These are phyloP conservation scores for Epichloe amarillans DNA, from an alignment of 2,329 filamentous ascomycete species.

Conservation along the genomic window DNA sequence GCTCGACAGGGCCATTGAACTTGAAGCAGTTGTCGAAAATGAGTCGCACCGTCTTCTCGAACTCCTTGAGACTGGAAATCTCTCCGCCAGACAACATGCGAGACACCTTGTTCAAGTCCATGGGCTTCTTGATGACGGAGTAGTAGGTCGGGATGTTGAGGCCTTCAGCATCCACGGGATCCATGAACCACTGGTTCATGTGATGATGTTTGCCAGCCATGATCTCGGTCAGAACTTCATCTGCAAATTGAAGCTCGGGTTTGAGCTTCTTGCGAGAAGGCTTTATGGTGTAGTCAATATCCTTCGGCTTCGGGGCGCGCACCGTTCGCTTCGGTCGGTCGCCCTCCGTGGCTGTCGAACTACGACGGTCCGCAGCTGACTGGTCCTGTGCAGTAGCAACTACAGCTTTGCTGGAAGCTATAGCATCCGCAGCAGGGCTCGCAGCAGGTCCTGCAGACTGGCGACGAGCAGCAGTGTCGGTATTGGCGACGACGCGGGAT, in stretches of 20 bases:
- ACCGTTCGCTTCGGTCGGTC: constrained; percentile 85
- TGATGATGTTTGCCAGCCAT: constrained; percentile 57
- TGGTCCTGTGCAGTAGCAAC: constrained; percentile 9
- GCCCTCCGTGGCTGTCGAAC: constrained; percentile 64
- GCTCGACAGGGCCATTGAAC: constrained; percentile 55
- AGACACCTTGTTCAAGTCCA: constrained; percentile 79
- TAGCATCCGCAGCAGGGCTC: constrained; percentile 15
- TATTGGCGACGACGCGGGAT: constrained; percentile 15
- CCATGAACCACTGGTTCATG: constrained; percentile 62
- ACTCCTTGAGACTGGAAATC: constrained; percentile 72
- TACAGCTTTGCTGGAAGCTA: constrained; percentile 10
- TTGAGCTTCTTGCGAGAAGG: constrained; percentile 76
- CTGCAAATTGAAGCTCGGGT: constrained; percentile 80
- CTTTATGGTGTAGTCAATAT: constrained; percentile 72
- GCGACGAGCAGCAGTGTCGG: constrained; percentile 15
- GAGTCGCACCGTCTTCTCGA: constrained; percentile 68
- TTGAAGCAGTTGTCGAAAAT: constrained; percentile 85
- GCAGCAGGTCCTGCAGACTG: constrained; percentile 18
- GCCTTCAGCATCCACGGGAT: constrained; percentile 84
- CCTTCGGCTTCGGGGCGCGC: constrained; percentile 78
- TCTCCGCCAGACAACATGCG: constrained; percentile 64
- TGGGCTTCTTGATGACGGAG: constrained; percentile 88
- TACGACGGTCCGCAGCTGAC: constrained; percentile 33
- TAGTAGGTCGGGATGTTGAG: constrained; percentile 89
- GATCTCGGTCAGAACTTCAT: constrained; percentile 66